Evolutionary conservation across 2,329 filamentous ascomycete genomes (phyloP).

Genomic region (Sporothrix brunneoviolacea): DNA sequence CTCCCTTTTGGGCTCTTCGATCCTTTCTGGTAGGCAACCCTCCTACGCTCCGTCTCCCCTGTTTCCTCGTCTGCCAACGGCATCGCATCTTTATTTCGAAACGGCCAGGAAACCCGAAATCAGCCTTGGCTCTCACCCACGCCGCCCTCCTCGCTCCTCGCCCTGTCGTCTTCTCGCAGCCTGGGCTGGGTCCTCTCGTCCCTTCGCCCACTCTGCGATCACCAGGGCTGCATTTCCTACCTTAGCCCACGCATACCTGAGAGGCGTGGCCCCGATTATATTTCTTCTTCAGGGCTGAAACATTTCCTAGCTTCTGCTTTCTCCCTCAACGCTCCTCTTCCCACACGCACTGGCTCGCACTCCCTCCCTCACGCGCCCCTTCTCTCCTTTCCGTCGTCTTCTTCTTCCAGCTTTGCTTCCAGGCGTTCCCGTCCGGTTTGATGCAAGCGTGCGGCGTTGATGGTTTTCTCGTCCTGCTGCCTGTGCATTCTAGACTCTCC

Average conservation of each 20-base stretch:
- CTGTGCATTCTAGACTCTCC: no score
- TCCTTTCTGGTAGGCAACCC: not conserved
- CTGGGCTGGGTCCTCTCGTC: not conserved
- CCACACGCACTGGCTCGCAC: not conserved
- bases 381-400: not conserved
- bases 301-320: conserved; percentile 9
- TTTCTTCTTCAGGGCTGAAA: conserved; percentile 9
- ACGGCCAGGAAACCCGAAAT: not conserved
- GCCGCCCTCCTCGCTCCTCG: not conserved
- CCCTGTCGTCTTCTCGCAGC: not conserved
- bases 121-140: not conserved
- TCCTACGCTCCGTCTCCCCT: not conserved
- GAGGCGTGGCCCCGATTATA: not conserved
- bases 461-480: not conserved
- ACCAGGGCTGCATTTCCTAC: conserved; percentile 1
- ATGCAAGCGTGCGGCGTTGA: not conserved
- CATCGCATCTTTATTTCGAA: not conserved
- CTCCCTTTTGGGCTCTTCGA: not conserved
- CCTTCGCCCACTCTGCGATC: not conserved
- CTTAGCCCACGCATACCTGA: not conserved
- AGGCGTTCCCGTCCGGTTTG: not conserved
- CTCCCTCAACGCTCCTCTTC: conserved; percentile 1
- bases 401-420: not conserved
- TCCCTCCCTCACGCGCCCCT: not conserved
- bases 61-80: not conserved